phyloP scores from a whole-genome alignment of 331 rosid genomes.

The Quercus phellos region DNA sequence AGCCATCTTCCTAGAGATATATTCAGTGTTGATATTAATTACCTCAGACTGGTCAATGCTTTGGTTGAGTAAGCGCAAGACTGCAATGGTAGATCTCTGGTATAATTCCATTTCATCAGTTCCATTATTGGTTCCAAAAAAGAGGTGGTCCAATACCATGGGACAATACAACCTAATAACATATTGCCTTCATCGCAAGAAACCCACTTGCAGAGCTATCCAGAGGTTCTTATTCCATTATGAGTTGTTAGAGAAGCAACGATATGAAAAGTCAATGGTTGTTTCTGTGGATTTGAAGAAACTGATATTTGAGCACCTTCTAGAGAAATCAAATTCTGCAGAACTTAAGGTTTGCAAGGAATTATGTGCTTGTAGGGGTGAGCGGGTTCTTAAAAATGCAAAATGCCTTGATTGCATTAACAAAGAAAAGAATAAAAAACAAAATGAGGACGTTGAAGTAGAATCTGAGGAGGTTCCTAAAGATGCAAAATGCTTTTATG shows the following conservation, averaged over 20 bases:
- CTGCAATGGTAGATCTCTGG: neutral
- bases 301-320: slow-evolving; percentile 15
- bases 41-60: slow-evolving; percentile 29
- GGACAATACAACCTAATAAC: slow-evolving; percentile 25
- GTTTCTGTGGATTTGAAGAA: neutral
- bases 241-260: neutral
- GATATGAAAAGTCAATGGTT: neutral
- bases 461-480: no score
- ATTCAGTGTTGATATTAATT: neutral
- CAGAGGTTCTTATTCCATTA: neutral
- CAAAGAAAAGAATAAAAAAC: no score
- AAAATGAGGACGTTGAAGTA: neutral
- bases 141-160: slow-evolving; percentile 30
- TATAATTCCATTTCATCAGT: neutral
- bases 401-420: neutral
- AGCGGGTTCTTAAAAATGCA: neutral
- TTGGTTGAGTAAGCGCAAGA: slow-evolving; percentile 25
- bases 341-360: neutral
- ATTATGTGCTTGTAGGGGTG: neutral
- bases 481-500: no score
- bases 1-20: slow-evolving; percentile 20
- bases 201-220: neutral
- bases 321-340: neutral
- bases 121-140: neutral
- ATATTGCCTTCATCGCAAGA: slow-evolving; percentile 7